Evolutionary conservation across 1,284 basidiomycete species (phyloP).

Genomic region (Melampsora americana): DNA sequence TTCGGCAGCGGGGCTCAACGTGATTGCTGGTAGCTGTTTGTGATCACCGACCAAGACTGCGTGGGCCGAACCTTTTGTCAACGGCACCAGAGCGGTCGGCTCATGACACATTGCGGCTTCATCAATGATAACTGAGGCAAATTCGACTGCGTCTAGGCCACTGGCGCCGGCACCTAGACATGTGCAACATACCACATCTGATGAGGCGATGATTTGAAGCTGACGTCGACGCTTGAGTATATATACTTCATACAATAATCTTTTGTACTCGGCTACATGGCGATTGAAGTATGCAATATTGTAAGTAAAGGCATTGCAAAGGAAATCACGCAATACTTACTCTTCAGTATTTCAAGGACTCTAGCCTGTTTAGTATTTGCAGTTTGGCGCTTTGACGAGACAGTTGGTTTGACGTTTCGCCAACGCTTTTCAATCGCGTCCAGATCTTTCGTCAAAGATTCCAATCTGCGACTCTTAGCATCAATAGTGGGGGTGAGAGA

Average conservation of each 20-base stretch:
- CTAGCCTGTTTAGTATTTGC: not conserved
- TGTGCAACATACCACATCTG: slow-evolving; percentile 5
- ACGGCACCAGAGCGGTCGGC: not conserved
- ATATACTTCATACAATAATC: slow-evolving; percentile 2
- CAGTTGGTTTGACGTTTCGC: not conserved
- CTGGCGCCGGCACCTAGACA: slow-evolving; percentile 8
- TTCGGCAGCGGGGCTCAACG: slow-evolving; percentile 61
- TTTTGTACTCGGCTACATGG: not conserved
- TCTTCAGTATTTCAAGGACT: slow-evolving; percentile 1
- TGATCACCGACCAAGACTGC: slow-evolving; percentile 89
- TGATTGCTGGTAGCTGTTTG: slow-evolving; percentile 90
- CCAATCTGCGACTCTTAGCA: not conserved
- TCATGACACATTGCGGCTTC: slow-evolving; percentile 18
- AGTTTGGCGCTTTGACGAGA: not conserved
- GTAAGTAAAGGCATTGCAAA: not conserved
- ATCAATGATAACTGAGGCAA: slow-evolving; percentile 7
- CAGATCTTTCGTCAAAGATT: not conserved
- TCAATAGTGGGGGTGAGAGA: not conserved
- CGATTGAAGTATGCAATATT: not conserved
- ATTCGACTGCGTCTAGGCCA: not conserved
- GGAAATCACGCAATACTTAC: not conserved
- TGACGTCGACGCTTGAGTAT: slow-evolving; percentile 7
- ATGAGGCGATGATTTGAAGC: not conserved
- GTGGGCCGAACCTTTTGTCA: slow-evolving; percentile 60
- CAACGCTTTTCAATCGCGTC: slow-evolving; percentile 11